Conservation (phyloP, 2,329 filamentous ascomycete genomes). For the Aspergillus puulaauensis region DNA sequence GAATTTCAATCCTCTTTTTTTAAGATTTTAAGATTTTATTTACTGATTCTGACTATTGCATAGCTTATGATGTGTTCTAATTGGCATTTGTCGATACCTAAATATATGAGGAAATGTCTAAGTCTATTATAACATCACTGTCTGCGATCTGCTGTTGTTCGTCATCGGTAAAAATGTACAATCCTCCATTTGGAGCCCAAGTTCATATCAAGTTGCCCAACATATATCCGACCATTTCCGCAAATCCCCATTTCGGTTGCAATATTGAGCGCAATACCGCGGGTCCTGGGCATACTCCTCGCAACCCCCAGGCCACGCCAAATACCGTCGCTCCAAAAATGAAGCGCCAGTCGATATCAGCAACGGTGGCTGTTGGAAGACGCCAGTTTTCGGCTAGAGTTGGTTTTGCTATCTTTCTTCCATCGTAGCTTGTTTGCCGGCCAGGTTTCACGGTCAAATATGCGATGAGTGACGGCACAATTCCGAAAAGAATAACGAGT, state of each 20-base stretch:
- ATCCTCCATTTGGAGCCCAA: neutral
- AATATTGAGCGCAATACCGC: conserved; percentile 47
- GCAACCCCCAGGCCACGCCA: conserved; percentile 53
- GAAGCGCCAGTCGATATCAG: conserved; percentile 51
- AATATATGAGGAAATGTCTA: neutral
- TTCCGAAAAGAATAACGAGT: conserved; percentile 50
- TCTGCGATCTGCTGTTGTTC: neutral
- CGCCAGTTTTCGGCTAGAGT: conserved; percentile 43
- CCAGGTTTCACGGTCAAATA: conserved; percentile 32
- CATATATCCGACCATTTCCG: conserved; percentile 50
- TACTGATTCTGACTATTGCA: conserved; percentile 16
- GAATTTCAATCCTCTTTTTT: neutral
- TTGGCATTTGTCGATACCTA: neutral
- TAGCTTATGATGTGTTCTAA: conserved; percentile 16
- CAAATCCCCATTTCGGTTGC: conserved; percentile 49
- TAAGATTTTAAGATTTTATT: neutral
- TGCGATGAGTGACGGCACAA: conserved; percentile 46
- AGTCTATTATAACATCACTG: conserved; percentile 1
- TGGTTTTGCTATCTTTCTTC: conserved; percentile 32
- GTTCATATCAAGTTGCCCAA: conserved; percentile 39
- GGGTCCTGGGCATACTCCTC: conserved; percentile 54
- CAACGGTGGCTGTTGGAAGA: conserved; percentile 46
- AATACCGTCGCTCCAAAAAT: conserved; percentile 49
- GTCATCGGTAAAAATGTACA: neutral
- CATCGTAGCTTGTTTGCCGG: conserved; percentile 21